These are phyloP conservation scores for Pseudogymnoascus sp. DNA, from an alignment of 2,329 filamentous ascomycete species.

Conservation along the genomic window DNA sequence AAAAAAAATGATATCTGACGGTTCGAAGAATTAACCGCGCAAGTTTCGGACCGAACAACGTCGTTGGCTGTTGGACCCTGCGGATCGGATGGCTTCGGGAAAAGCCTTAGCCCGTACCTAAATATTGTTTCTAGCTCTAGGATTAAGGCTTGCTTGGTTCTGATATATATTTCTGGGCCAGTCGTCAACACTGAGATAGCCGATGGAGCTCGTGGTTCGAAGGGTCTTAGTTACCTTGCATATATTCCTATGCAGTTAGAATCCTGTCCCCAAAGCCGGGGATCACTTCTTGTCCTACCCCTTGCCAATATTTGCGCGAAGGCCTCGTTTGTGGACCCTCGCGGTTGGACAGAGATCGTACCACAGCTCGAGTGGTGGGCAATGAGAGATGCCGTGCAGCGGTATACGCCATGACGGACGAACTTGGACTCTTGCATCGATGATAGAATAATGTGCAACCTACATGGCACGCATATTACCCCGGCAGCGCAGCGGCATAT, in stretches of 20 bases:
- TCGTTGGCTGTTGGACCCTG: not conserved
- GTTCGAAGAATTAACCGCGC: not conserved
- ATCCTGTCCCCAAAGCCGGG: not conserved
- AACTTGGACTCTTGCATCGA: not conserved
- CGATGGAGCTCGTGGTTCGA: not conserved
- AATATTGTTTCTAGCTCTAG: not conserved
- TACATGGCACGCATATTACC: not conserved
- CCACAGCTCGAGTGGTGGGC: not conserved
- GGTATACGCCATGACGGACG: not conserved
- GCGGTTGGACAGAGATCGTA: slow-evolving; percentile 1
- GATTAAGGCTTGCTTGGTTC: not conserved
- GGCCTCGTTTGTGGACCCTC: not conserved
- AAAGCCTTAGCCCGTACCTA: not conserved
- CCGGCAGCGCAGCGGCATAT: not conserved
- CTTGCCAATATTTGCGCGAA: not conserved
- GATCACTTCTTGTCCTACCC: not conserved
- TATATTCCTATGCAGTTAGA: not conserved
- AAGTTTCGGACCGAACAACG: not conserved
- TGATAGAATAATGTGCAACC: not conserved
- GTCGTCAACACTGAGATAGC: not conserved
- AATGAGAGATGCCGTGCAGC: not conserved
- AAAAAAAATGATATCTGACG: not conserved
- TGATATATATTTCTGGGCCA: not conserved
- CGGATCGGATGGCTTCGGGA: not conserved
- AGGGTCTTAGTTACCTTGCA: slow-evolving; percentile 3